A percentile compares a stretch with the other conserved stretches of the same genome.
Conservation (phyloP, 306 rosid genomes). For the Cajanus cajan region DNA sequence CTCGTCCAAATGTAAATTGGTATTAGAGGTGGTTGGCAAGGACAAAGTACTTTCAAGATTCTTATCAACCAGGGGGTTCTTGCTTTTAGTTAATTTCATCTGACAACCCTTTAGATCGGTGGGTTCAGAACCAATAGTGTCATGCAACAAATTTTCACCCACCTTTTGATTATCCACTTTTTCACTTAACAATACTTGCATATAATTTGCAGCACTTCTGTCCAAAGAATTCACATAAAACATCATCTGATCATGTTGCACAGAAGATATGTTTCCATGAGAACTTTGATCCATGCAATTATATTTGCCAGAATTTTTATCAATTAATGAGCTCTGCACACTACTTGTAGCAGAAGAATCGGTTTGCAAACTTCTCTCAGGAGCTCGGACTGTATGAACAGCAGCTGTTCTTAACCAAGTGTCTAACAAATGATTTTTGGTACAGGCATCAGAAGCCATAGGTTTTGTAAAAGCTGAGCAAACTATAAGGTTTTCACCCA, state of each 20-base stretch:
- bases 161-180: slow-evolving; percentile 34
- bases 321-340: slow-evolving; percentile 28
- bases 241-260: slow-evolving; percentile 26
- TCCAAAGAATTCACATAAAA: slow-evolving; percentile 28
- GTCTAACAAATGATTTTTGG: slow-evolving; percentile 5
- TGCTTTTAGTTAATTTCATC: slow-evolving; percentile 40
- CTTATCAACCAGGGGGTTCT: slow-evolving; percentile 37
- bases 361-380: slow-evolving; percentile 31
- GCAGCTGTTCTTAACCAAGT: slow-evolving; percentile 31
- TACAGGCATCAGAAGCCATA: slow-evolving; percentile 31
- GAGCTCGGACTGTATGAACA: slow-evolving; percentile 13
- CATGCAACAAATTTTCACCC: slow-evolving; percentile 33
- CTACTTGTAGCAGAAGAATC: slow-evolving; percentile 35
- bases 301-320: slow-evolving; percentile 25
- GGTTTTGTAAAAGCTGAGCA: slow-evolving; percentile 9
- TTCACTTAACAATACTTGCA: slow-evolving; percentile 21
- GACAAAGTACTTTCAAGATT: slow-evolving; percentile 31
- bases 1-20: slow-evolving; percentile 30
- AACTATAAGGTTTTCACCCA: slow-evolving; percentile 16
- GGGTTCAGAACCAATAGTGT: slow-evolving; percentile 30
- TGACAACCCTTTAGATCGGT: slow-evolving; percentile 28
- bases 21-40: slow-evolving; percentile 30
- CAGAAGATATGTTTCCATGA: slow-evolving; percentile 28
- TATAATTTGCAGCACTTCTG: slow-evolving; percentile 12
- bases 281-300: slow-evolving; percentile 18